A percentile compares a stretch with the other conserved stretches of the same genome.
Conservation (phyloP, 495 filamentous ascomycete genomes). For the Penicillium malachiteum region DNA sequence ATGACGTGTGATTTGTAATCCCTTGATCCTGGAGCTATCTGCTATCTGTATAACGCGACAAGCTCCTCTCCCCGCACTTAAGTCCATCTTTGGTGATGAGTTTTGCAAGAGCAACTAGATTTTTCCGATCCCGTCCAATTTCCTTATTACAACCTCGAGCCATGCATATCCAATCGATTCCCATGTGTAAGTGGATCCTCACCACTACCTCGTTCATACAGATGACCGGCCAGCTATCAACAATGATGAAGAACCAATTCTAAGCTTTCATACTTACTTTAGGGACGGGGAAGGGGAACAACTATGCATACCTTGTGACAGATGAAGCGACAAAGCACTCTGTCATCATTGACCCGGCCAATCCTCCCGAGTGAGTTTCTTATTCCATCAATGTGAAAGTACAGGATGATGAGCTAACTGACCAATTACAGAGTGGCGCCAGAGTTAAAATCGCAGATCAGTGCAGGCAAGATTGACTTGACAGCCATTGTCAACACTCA, state of each 20-base stretch:
- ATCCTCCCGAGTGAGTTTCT: conserved; percentile 78
- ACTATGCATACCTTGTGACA: conserved; percentile 93
- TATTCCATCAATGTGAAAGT: no score
- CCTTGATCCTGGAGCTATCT: neutral
- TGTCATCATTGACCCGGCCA: conserved; percentile 93
- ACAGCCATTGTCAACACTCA: conserved; percentile 94
- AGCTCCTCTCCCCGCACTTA: conserved; percentile 16
- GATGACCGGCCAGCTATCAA: neutral
- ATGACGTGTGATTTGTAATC: conserved; percentile 28
- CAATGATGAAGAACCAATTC: neutral
- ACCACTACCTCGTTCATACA: neutral
- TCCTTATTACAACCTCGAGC: conserved; percentile 27
- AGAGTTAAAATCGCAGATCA: conserved; percentile 69
- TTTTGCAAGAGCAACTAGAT: conserved; percentile 25
- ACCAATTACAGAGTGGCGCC: conserved; percentile 70
- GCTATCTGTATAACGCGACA: neutral
- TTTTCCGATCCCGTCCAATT: conserved; percentile 7
- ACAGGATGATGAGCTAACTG: conserved; percentile 3
- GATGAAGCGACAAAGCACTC: conserved; percentile 90
- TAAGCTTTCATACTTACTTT: conserved; percentile 1
- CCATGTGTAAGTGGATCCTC: conserved; percentile 77
- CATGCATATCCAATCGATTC: conserved; percentile 98
- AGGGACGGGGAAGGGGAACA: conserved; percentile 91
- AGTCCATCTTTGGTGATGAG: conserved; percentile 27
- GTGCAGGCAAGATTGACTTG: conserved; percentile 72